These are phyloP conservation scores for Leishmania aethiopica DNA, from an alignment of 208 protist genomes.

Conservation along the genomic window DNA sequence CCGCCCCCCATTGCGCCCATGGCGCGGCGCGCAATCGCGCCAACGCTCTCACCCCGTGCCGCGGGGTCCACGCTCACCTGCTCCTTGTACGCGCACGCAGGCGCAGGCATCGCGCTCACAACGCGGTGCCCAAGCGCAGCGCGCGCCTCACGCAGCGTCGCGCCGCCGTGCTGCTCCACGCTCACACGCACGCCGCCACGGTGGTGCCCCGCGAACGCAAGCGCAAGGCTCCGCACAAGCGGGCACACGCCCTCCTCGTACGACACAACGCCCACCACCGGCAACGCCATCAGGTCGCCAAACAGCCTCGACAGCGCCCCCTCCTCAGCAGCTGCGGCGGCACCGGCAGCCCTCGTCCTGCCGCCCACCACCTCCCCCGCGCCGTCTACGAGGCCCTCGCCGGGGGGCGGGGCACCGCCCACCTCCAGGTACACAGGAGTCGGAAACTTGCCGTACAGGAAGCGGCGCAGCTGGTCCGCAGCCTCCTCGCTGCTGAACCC, in stretches of 20 bases:
- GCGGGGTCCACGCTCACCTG: background rate
- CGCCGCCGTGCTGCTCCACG: slow-evolving; percentile 8
- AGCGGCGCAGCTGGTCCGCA: slow-evolving; percentile 23
- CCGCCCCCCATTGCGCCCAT: background rate
- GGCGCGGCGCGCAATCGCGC: background rate
- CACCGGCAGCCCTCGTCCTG: no score
- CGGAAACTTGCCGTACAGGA: slow-evolving; percentile 28
- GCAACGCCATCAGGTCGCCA: slow-evolving; percentile 43
- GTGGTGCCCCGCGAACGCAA: slow-evolving; percentile 44
- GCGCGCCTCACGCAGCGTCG: slow-evolving; percentile 17
- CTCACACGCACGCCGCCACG: slow-evolving; percentile 25
- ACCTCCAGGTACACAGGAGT: slow-evolving; percentile 28
- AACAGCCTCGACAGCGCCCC: slow-evolving; percentile 25
- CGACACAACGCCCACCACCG: slow-evolving; percentile 41
- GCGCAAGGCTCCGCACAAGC: slow-evolving; percentile 47
- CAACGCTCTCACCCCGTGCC: background rate
- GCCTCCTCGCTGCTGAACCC: slow-evolving; percentile 9
- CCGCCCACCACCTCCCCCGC: background rate
- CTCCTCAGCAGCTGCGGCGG: slow-evolving; percentile 1
- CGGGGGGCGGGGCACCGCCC: background rate
- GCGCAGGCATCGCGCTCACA: slow-evolving; percentile 31
- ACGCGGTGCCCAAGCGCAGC: slow-evolving; percentile 19
- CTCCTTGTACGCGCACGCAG: slow-evolving; percentile 26
- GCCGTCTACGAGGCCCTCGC: background rate
- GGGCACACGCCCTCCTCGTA: slow-evolving; percentile 47